Evolutionary conservation across 768 basidiomycete genomes (phyloP).

Genomic region (Leccinum truebloodii): DNA sequence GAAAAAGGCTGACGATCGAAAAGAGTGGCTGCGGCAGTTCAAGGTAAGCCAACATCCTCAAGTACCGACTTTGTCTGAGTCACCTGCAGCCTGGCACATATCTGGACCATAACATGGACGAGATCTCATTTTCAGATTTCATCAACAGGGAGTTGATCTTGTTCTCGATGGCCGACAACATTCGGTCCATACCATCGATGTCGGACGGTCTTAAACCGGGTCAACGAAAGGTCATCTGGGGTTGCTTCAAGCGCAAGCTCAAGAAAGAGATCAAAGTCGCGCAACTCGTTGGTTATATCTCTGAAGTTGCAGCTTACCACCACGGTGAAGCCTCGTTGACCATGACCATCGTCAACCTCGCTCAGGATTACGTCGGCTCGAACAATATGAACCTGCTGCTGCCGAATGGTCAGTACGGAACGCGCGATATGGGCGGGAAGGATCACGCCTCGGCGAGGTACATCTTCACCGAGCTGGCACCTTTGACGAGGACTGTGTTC

Average conservation of each 20-base stretch:
- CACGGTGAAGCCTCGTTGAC: slow-evolving; percentile 91
- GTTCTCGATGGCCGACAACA: slow-evolving; percentile 99
- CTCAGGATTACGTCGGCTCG: slow-evolving; percentile 92
- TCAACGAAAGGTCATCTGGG: slow-evolving; percentile 96
- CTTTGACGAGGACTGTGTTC: slow-evolving; percentile 76
- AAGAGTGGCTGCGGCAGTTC: slow-evolving; percentile 96
- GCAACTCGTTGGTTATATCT: slow-evolving; percentile 94
- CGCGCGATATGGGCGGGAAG: slow-evolving; percentile 90
- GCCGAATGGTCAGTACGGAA: slow-evolving; percentile 95
- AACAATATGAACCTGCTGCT: slow-evolving; percentile 90
- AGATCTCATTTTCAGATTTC: slow-evolving; percentile 90
- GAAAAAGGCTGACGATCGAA: slow-evolving; percentile 98
- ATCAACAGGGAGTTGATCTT: slow-evolving; percentile 97
- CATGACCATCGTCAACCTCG: slow-evolving; percentile 89
- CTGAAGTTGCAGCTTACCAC: slow-evolving; percentile 93
- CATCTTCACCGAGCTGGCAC: slow-evolving; percentile 81
- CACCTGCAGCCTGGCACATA: slow-evolving; percentile 83
- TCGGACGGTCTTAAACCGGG: slow-evolving; percentile 96
- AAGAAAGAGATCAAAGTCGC: slow-evolving; percentile 94
- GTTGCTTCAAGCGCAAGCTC: slow-evolving; percentile 91
- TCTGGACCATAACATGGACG: slow-evolving; percentile 83
- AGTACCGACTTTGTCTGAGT: slow-evolving; percentile 3
- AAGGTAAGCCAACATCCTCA: slow-evolving; percentile 48
- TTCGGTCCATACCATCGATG: slow-evolving; percentile 94
- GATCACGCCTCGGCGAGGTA: slow-evolving; percentile 97